Conservation (phyloP, 1,284 basidiomycete genomes). For the Singerocomus inundabilis region DNA sequence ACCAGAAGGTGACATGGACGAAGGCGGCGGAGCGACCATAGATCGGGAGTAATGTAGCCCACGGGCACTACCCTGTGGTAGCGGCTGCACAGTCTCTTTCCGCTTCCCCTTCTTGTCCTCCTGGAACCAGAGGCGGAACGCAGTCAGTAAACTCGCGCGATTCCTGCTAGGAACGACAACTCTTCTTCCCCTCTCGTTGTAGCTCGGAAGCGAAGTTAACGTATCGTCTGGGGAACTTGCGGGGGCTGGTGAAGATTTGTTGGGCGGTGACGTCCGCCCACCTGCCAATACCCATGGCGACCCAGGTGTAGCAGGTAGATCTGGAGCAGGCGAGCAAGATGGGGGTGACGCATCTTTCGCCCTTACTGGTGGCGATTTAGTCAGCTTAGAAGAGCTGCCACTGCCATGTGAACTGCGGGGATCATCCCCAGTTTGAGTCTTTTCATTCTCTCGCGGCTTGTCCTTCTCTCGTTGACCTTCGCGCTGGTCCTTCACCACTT, state of each 20-base stretch:
- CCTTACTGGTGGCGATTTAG: constrained; percentile 66
- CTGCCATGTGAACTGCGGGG: constrained; percentile 62
- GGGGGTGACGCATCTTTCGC: constrained; percentile 45
- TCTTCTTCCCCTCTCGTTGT: constrained; percentile 39
- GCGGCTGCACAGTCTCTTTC: constrained; percentile 42
- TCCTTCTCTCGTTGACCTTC: constrained; percentile 44
- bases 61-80: constrained; percentile 30
- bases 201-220: constrained; percentile 55
- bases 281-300: constrained; percentile 74
- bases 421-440: constrained; percentile 51
- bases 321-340: constrained; percentile 46
- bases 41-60: constrained; percentile 30
- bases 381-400: constrained; percentile 51
- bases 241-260: constrained; percentile 43
- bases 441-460: constrained; percentile 42
- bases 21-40: constrained; percentile 13
- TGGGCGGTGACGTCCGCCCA: constrained; percentile 40
- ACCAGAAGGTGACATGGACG: constrained; percentile 27
- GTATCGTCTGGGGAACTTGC: constrained; percentile 53
- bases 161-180: constrained; percentile 43
- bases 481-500: constrained; percentile 63
- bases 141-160: constrained; percentile 67
- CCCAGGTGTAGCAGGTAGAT: constrained; percentile 44
- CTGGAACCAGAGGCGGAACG: constrained; percentile 78
- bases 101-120: constrained; percentile 78